Evolutionary conservation across 495 filamentous ascomycete genomes (phyloP), one percentile per base, ranked within the genome.

Genomic region (Aspergillus coremiiformis): DNA sequence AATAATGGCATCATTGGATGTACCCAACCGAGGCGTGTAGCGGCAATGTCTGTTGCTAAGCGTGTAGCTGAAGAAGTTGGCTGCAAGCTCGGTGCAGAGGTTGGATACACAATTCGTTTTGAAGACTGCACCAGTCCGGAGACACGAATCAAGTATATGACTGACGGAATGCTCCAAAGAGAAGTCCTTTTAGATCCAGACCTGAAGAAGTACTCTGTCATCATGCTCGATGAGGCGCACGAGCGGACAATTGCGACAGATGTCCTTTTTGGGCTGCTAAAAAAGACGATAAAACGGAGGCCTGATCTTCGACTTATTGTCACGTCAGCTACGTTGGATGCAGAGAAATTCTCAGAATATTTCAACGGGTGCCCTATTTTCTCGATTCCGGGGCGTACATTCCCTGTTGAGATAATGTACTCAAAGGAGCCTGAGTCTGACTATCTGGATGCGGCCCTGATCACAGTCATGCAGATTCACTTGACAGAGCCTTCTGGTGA

Each of bases 81-180:
- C 27, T 96, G 90, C 62, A 75, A 82, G 48, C 76, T 99, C 0
- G 94, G 94, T 26, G 79, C 90, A 29, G 92, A 96, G 66, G 91
- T 99, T 54, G 93, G 93, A 39, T 99, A 97, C 60, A 96, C 90
- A 0, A 96, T 99, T 64, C 86, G 93, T 64, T 99, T 99, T 64
- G 93, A 99, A 62, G 94, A 99, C 61, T 86, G 83, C 61, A 96
- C 93, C 0, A 87, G 84, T 55, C 84, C 90, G 1, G 83, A 87
- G 12, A 98, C 93, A 11, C 85, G 84, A 65, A 96, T 99, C 73
- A 97, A 97, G 71, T 99, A 97, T 70, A 96, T 97, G 91, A 99
- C 93, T 11, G 93, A 99, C 56, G 93, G 93, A 67, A 99, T 97
- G 86, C 80, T 99, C 59, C 84, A 97, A 70, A 75, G 93, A 70